Evolutionary conservation across 2,329 filamentous ascomycete species (phyloP).

Genomic region (Camptophora hylomeconis): DNA sequence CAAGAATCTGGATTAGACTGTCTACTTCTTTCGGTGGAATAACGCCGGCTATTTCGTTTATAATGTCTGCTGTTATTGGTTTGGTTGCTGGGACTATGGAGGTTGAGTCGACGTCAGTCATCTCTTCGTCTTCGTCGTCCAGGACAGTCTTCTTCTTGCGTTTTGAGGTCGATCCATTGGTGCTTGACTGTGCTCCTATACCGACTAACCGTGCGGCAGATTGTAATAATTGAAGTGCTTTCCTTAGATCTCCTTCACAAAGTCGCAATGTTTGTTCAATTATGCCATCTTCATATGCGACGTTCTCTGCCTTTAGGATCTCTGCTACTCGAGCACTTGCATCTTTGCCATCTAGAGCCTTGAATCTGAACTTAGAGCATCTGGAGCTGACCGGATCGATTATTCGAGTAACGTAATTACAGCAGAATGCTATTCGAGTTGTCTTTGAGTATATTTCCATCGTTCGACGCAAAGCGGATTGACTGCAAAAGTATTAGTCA

Average conservation of each 20-base stretch:
- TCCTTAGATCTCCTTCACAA: slow-evolving; percentile 86
- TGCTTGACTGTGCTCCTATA: slow-evolving; percentile 31
- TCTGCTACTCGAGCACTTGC: slow-evolving; percentile 65
- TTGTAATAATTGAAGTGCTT: slow-evolving; percentile 92
- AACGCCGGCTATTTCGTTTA: slow-evolving; percentile 93
- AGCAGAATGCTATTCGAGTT: slow-evolving; percentile 92
- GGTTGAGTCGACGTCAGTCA: slow-evolving; percentile 48
- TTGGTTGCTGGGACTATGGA: slow-evolving; percentile 21
- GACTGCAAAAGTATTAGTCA: too few species aligned
- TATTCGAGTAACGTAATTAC: slow-evolving; percentile 97
- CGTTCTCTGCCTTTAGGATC: slow-evolving; percentile 68
- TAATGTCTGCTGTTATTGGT: slow-evolving; percentile 59
- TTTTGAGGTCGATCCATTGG: slow-evolving; percentile 28
- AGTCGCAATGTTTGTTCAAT: slow-evolving; percentile 73
- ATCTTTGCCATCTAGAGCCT: slow-evolving; percentile 79
- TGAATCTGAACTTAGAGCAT: slow-evolving; percentile 95
- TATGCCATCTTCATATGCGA: slow-evolving; percentile 64
- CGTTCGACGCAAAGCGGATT: slow-evolving; percentile 78
- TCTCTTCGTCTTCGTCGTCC: slow-evolving; percentile 40
- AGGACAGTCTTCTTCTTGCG: slow-evolving; percentile 30
- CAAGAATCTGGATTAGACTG: slow-evolving; percentile 40
- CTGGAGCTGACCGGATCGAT: slow-evolving; percentile 89
- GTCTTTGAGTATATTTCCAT: slow-evolving; percentile 98
- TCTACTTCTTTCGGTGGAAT: slow-evolving; percentile 68
- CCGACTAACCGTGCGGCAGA: slow-evolving; percentile 83